Conservation (phyloP, 164 flowering plant species). For the Santalum album region DNA sequence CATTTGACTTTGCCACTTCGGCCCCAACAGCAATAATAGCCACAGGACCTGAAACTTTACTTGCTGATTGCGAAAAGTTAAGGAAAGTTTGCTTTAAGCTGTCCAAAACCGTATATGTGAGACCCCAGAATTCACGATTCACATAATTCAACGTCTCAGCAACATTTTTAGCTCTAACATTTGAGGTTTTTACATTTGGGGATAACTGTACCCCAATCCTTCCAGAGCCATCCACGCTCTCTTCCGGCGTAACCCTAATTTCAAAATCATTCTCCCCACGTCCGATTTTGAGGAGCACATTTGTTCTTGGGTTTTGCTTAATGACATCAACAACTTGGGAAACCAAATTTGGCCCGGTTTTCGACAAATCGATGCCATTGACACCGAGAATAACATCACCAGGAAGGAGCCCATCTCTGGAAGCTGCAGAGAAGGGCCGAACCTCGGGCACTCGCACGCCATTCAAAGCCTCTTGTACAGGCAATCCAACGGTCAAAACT, state of each 20-base stretch:
- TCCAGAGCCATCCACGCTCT: conserved; percentile 74
- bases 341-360: conserved; percentile 44
- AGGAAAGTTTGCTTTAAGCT: conserved; percentile 78
- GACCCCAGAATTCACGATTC: conserved; percentile 71
- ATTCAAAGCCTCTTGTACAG: conserved; percentile 83
- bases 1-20: conserved; percentile 85
- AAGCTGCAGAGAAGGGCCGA: conserved; percentile 69
- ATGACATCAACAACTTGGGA: conserved; percentile 67
- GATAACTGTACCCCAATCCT: conserved; percentile 85
- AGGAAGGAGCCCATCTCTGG: conserved; percentile 71
- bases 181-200: conserved; percentile 60
- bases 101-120: conserved; percentile 64
- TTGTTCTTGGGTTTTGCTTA: conserved; percentile 55
- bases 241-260: conserved; percentile 67
- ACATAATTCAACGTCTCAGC: conserved; percentile 45
- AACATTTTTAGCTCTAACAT: conserved; percentile 40
- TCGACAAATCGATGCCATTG: conserved; percentile 50
- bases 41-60: conserved; percentile 91
- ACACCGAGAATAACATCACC: conserved; percentile 80
- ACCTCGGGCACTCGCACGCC: conserved; percentile 94
- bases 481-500: conserved; percentile 77
- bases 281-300: conserved; percentile 55
- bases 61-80: conserved; percentile 78
- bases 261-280: conserved; percentile 48
- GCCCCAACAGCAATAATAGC: conserved; percentile 98